Evolutionary conservation across 352 stramenopile species (phyloP), one percentile per base, ranked within the genome.

Genomic region (Globisporangium solare): DNA sequence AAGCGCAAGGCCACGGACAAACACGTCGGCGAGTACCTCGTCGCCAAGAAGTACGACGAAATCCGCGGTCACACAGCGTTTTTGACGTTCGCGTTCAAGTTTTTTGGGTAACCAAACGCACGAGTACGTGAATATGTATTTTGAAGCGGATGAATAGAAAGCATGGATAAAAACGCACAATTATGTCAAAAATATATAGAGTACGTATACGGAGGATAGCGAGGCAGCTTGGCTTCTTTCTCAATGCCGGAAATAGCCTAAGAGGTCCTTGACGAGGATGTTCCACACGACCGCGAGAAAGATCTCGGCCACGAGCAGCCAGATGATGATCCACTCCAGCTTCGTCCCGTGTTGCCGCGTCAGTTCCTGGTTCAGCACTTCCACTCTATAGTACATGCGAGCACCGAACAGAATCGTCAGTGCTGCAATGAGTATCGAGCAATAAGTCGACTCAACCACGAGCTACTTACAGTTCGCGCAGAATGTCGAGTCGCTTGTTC

Each of bases 321-420:
- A 97, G 59, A 97, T 97, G 56, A 97, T 85, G 71, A 97, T 97
- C 88, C 84, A 97, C 72, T 97, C 91, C 24, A 97, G 87, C 54
- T 92, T 92, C 15, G 78, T 74, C n/a, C 79, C 78, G 68, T 97
- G 86, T 49, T 94, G 67, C 24, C 88, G 85, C 45, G 79, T 84
- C 48, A 96, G 64, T 63, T 98, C 89, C 46, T 92, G 89, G 55
- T 91, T 92, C 51, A 98, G 64, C 24, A 98, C 87, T 54, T 96
- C 79, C 51, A 98, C 82, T 3, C 83, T 93, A 58, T 35, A 35
- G 7, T 35, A 11, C 10, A 35, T 6, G 27, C 5, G 27, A 11
- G 27, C 27, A 35, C 5, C 3, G 27, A 35, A 35, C 27, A 35
- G 10, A 35, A 6, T 35, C 27, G 7, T 35, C 0, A 35, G 27